Percentiles rank a stretch among this genome's conserved stretches.
phyloP scores from a whole-genome alignment of 345 rosid genomes.

The Erodium maritimum region DNA sequence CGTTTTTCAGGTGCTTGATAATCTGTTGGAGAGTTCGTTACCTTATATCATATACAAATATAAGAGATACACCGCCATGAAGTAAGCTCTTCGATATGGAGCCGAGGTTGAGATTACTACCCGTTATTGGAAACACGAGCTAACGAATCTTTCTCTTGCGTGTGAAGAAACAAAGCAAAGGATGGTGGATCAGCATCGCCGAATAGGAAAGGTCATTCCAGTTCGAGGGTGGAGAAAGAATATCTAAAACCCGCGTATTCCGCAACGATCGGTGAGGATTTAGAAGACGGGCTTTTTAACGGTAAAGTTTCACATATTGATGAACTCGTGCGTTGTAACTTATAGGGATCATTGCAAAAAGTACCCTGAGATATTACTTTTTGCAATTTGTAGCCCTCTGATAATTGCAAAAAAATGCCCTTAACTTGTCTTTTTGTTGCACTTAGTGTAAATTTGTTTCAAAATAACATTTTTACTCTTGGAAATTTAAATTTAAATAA shows the following conservation, averaged over 20 bases:
- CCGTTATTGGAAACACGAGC: background rate
- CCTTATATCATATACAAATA: slow-evolving; percentile 78
- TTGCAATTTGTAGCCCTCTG: no score
- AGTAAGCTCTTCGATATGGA: slow-evolving; percentile 22
- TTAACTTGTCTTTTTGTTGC: no score
- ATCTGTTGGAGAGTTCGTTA: slow-evolving; percentile 60
- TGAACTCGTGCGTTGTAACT: background rate
- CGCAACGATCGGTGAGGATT: slow-evolving; percentile 71
- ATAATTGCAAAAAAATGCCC: no score
- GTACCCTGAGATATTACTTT: no score
- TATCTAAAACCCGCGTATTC: slow-evolving; percentile 70
- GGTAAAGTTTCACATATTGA: slow-evolving; percentile 29
- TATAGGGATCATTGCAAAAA: no score
- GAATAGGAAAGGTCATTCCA: slow-evolving; percentile 41
- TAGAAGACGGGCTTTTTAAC: slow-evolving; percentile 91
- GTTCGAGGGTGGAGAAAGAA: slow-evolving; percentile 85
- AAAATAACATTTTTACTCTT: no score
- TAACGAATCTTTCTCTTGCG: background rate
- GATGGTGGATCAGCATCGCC: slow-evolving; percentile 30
- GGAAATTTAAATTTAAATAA: no score
- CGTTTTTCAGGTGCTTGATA: slow-evolving; percentile 60
- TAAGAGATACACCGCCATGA: slow-evolving; percentile 53
- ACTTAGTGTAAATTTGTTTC: no score
- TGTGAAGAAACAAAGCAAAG: slow-evolving; percentile 56
- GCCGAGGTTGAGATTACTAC: background rate